phyloP scores from a whole-genome alignment of 1,284 basidiomycete genomes.

The Cutaneotrichosporon sp. region DNA sequence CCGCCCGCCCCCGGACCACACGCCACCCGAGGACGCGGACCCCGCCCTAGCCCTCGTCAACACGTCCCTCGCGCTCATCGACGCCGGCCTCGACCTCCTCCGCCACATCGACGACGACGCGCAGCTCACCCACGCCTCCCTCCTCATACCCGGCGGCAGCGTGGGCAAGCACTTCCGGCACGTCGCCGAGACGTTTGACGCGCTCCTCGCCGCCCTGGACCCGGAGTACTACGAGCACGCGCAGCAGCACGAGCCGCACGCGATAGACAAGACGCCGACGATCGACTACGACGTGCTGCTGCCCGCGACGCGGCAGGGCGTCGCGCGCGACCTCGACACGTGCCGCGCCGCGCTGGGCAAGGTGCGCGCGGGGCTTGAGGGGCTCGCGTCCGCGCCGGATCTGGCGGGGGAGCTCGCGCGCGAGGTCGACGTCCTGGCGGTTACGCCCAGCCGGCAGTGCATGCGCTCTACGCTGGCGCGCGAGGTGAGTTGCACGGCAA shows the following conservation, averaged over 20 bases:
- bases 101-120: constrained; percentile 32
- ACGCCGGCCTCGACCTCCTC: constrained; percentile 41
- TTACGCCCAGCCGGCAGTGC: constrained; percentile 46
- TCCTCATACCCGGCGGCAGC: constrained; percentile 46
- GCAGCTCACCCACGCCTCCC: constrained; percentile 36
- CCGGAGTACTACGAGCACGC: not conserved
- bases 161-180: constrained; percentile 51
- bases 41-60: not conserved
- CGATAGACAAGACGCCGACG: constrained; percentile 1
- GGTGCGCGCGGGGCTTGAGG: constrained; percentile 31
- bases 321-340: constrained; percentile 32
- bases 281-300: constrained; percentile 48
- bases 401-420: constrained; percentile 31
- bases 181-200: constrained; percentile 47
- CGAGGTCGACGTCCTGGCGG: constrained; percentile 37
- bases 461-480: constrained; percentile 42
- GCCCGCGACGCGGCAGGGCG: constrained; percentile 26
- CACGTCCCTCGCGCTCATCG: constrained; percentile 35
- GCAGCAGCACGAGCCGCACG: not conserved
- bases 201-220: constrained; percentile 32
- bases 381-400: constrained; percentile 24
- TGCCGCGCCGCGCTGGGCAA: constrained; percentile 32
- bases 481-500: constrained; percentile 37
- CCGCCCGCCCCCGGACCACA: not conserved
- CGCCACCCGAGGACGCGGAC: not conserved